phyloP scores from a whole-genome alignment of 2,329 filamentous ascomycete genomes.

The Seiridium unicorne region DNA sequence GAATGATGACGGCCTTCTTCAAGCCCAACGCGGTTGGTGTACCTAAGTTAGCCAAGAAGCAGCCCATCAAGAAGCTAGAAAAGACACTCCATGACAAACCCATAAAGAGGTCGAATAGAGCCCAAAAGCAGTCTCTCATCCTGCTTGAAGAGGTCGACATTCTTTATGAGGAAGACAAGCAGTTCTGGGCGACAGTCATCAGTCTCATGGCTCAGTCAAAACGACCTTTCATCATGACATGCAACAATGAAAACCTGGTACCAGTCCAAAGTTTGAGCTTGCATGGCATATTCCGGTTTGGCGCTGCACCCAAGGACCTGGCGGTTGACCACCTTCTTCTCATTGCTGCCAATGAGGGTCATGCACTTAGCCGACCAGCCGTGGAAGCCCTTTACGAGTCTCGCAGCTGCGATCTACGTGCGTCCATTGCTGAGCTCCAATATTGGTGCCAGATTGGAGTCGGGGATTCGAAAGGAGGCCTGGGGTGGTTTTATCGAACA shows the following conservation, averaged over 20 bases:
- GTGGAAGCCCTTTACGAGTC: conserved; percentile 69
- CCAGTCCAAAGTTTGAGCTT: conserved; percentile 73
- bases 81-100: conserved; percentile 27
- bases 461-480: conserved; percentile 81
- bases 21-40: conserved; percentile 45
- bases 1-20: conserved; percentile 81
- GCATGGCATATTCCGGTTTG: conserved; percentile 80
- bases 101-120: conserved; percentile 32
- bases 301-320: conserved; percentile 61
- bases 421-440: conserved; percentile 78
- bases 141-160: conserved; percentile 92
- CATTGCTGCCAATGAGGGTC: conserved; percentile 85
- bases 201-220: conserved; percentile 80
- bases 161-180: conserved; percentile 91
- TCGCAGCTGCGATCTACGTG: conserved; percentile 72
- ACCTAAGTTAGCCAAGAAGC: conserved; percentile 17
- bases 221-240: conserved; percentile 91
- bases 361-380: conserved; percentile 67
- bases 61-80: conserved; percentile 26
- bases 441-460: conserved; percentile 98
- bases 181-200: conserved; percentile 85
- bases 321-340: conserved; percentile 79
- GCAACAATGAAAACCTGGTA: conserved; percentile 85
- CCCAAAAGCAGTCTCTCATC: conserved; percentile 91
- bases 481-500: conserved; percentile 83